Base-by-base conservation (phyloP, 345 rosid genomes). In the Bruguiera gymnorhiza region DNA sequence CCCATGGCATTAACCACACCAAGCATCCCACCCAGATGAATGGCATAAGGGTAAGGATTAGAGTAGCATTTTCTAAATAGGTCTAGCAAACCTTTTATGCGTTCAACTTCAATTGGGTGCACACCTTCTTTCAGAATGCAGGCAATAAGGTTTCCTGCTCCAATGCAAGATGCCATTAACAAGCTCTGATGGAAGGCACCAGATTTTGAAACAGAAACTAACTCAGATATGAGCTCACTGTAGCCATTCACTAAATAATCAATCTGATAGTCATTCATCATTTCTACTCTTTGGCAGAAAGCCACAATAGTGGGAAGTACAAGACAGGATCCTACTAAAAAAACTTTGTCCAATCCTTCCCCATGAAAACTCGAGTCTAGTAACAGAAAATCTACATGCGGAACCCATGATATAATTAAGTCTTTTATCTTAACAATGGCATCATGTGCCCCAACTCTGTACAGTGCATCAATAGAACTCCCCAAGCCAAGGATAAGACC, bases 401-500 rank as follows among this genome's bases (percentile, higher is more conserved):
- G 97, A 71, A 89, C 78, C 96, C 94, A 88, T 71, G 98, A 89
- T 63, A 84, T 63, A n/a, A 94, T 81, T 72, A 88, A 77, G 69
- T 84, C 84, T 83, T 89, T 94, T 70, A 94, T 81, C 76, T 78
- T 87, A 55, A 85, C 78, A 63, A 88, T 80, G 11, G 75, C 83
- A 53, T 89, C 97, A 82, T 83, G 80, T 75, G 73, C 86, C 65
- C 96, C 95, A 77, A 88, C 85, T 84, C 93, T 83, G 76, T 83
- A 94, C 50, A 91, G 75, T 59, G 94, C 95, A 73, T 83, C 78
- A 69, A 91, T 76, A 72, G 87, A 83, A 77, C 84, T 84, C 56
- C 89, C 98, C 83, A 94, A 76, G 69, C 98, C 98, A 78, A 94
- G 73, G 69, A 88, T 82, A 60, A 94, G 91, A 66, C 98, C 98